Evolutionary conservation across 768 basidiomycete genomes (phyloP).

Genomic region (Leucosporidium scottii): DNA sequence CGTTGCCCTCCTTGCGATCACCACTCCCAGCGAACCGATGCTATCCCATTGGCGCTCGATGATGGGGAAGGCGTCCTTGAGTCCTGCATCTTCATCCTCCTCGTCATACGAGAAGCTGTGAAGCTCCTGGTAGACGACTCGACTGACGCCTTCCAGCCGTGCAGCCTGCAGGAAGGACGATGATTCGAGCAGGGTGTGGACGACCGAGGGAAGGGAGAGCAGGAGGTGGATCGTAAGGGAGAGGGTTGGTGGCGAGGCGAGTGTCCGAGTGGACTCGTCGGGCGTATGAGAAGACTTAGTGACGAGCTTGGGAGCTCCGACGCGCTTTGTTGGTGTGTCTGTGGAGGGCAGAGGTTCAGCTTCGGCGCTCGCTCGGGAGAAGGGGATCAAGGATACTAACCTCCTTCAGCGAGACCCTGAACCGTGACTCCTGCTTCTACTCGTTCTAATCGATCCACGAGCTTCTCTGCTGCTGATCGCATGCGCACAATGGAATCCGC

Average conservation of each 20-base stretch:
- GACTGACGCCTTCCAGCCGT: conserved; percentile 32
- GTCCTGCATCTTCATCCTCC: conserved; percentile 10
- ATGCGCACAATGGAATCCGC: conserved; percentile 39
- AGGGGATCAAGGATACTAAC: not conserved
- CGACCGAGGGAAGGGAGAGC: conserved; percentile 32
- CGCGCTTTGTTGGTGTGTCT: conserved; percentile 4
- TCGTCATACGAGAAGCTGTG: conserved; percentile 6
- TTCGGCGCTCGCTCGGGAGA: not conserved
- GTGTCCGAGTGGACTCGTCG: not conserved
- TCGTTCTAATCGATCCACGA: conserved; percentile 19
- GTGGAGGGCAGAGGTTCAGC: too few relatives aligned
- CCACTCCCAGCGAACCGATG: conserved; percentile 15
- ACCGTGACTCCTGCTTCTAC: conserved; percentile 8
- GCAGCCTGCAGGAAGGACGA: conserved; percentile 34
- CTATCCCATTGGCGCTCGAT: conserved; percentile 34
- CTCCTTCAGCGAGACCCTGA: not conserved
- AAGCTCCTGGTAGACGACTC: conserved; percentile 34
- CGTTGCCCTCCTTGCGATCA: conserved; percentile 19
- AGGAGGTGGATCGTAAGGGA: conserved; percentile 30
- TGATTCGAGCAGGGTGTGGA: conserved; percentile 31
- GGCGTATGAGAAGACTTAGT: not conserved
- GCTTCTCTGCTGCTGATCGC: conserved; percentile 22
- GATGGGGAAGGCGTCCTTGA: conserved; percentile 33
- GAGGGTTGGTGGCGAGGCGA: conserved; percentile 18
- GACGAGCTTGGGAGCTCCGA: not conserved